A percentile compares a stretch with the other conserved stretches of the same genome.
phyloP scores from a whole-genome alignment of 1,139 yeast species.

The Saccharomycopsis phalli region DNA sequence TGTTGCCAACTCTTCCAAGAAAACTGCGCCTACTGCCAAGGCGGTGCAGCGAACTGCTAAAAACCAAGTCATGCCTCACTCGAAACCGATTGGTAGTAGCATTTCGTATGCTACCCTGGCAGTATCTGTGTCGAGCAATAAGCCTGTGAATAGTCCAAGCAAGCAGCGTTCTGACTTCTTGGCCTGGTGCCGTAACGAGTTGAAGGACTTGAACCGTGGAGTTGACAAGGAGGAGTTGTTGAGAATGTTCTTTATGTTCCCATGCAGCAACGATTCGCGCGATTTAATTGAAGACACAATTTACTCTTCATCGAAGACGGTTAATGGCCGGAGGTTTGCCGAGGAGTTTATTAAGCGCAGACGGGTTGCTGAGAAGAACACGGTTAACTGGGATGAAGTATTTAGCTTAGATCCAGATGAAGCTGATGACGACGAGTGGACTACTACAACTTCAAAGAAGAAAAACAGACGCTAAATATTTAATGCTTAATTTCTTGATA shows the following conservation, averaged over 20 bases:
- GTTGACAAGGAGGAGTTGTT: slow-evolving; percentile 71
- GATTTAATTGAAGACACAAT: slow-evolving; percentile 91
- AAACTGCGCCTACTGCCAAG: slow-evolving; percentile 23
- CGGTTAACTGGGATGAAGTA: slow-evolving; percentile 61
- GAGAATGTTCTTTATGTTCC: slow-evolving; percentile 72
- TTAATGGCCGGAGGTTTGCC: slow-evolving; percentile 95
- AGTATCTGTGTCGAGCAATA: slow-evolving; percentile 21
- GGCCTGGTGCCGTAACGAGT: slow-evolving; percentile 74
- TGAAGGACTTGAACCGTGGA: slow-evolving; percentile 64
- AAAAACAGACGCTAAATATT: slow-evolving; percentile 14
- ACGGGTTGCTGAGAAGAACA: slow-evolving; percentile 53
- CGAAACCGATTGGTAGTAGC: slow-evolving; percentile 18
- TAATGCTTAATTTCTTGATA: no score
- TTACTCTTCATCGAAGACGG: slow-evolving; percentile 79
- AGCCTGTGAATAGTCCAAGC: slow-evolving; percentile 25
- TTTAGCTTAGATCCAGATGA: slow-evolving; percentile 42
- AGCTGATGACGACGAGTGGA: slow-evolving; percentile 53
- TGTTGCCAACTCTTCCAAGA: slow-evolving; percentile 26
- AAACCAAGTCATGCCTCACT: slow-evolving; percentile 18
- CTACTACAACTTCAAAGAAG: slow-evolving; percentile 17
- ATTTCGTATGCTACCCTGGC: slow-evolving; percentile 23
- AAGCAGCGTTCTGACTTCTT: slow-evolving; percentile 56
- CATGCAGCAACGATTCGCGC: slow-evolving; percentile 60
- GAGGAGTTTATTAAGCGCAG: slow-evolving; percentile 79
- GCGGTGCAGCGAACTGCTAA: slow-evolving; percentile 19